phyloP scores from a whole-genome alignment of 441 rosid genomes.

The Erodium texanum region DNA sequence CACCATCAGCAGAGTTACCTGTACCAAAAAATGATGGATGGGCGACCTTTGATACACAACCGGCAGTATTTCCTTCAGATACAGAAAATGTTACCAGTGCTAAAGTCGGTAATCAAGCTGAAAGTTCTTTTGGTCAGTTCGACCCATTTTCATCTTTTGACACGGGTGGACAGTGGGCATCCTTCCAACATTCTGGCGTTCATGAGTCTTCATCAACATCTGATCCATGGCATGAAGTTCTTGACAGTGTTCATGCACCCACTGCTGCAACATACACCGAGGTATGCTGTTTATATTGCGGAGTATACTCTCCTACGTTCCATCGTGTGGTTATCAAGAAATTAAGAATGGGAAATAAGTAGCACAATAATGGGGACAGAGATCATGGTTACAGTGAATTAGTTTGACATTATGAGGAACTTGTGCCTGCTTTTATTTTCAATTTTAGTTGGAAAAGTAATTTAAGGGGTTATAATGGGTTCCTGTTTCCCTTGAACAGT shows the following conservation, averaged over 20 bases:
- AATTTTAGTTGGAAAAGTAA: neutral
- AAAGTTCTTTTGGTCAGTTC: slow-evolving; percentile 28
- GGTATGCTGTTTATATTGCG: slow-evolving; percentile 36
- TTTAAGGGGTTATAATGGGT: neutral
- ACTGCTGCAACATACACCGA: slow-evolving; percentile 26
- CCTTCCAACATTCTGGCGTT: slow-evolving; percentile 32
- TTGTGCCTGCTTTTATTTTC: neutral
- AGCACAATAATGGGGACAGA: neutral
- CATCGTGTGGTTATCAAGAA: neutral
- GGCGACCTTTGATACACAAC: slow-evolving; percentile 73
- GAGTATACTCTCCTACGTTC: neutral
- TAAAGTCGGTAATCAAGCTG: slow-evolving; percentile 19
- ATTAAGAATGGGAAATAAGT: neutral
- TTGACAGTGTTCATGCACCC: slow-evolving; percentile 27
- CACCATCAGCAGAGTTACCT: slow-evolving; percentile 18
- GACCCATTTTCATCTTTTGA: slow-evolving; percentile 35
- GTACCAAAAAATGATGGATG: slow-evolving; percentile 60
- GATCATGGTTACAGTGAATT: neutral
- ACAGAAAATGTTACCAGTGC: slow-evolving; percentile 26
- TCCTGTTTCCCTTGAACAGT: slow-evolving; percentile 31
- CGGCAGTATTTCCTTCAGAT: slow-evolving; percentile 28
- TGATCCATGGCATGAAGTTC: slow-evolving; percentile 45
- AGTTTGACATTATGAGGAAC: neutral
- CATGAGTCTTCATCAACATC: slow-evolving; percentile 31
- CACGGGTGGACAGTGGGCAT: slow-evolving; percentile 44